Percentiles rank a stretch among this genome's conserved stretches.
phyloP scores from a whole-genome alignment of 2,329 filamentous ascomycete genomes.

The Exophiala phaeomuriformis region DNA sequence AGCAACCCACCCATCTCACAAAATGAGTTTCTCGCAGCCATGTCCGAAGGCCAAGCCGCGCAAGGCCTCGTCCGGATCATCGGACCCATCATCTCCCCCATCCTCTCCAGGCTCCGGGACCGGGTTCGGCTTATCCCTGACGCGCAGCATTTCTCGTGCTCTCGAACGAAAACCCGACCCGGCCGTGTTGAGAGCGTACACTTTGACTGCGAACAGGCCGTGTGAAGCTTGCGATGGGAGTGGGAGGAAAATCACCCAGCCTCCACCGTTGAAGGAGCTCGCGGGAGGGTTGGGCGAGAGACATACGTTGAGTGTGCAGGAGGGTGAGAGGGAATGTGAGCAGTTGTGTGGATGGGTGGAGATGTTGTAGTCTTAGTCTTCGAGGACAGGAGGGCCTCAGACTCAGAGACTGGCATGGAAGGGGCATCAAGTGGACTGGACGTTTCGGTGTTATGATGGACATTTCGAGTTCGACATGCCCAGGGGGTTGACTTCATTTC shows the following conservation, averaged over 20 bases:
- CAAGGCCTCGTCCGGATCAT: neutral
- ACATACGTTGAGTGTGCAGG: conserved; percentile 5
- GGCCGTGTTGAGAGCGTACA: conserved; percentile 1
- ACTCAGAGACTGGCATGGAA: no score
- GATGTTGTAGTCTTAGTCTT: neutral
- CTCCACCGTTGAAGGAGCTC: neutral
- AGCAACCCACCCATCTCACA: conserved; percentile 1
- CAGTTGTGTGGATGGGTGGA: conserved; percentile 1
- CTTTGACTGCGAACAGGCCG: conserved; percentile 1
- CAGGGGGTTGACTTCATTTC: no score
- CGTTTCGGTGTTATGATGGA: no score
- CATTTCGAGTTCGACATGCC: no score
- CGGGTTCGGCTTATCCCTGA: neutral
- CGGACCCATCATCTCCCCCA: neutral
- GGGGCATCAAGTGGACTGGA: no score
- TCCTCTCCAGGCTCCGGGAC: neutral
- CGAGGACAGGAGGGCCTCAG: no score
- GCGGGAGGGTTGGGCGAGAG: neutral
- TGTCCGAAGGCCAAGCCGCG: neutral
- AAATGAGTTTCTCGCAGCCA: conserved; percentile 1
- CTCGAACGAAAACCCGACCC: conserved; percentile 4
- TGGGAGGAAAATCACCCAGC: neutral
- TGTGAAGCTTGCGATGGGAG: conserved; percentile 5
- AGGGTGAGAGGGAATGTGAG: conserved; percentile 1
- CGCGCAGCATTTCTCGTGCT: neutral